Evolutionary conservation across 768 basidiomycete species (phyloP).

Genomic region (Dacryopinax spathularia): DNA sequence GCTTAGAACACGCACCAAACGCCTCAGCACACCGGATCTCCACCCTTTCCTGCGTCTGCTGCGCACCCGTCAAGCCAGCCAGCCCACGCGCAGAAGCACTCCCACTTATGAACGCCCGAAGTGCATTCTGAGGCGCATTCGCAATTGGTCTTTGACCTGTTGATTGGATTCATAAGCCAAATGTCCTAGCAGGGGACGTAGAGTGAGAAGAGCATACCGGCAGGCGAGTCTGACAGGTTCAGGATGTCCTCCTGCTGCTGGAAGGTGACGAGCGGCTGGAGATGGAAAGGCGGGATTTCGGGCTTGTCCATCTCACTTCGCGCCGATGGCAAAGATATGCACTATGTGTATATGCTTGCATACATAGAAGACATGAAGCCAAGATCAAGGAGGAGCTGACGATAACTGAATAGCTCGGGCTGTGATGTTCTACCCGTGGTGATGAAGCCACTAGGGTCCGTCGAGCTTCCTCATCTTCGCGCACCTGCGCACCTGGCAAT

Average conservation of each 20-base stretch:
- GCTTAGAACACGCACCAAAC: conserved; percentile 31
- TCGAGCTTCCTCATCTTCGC: too few relatives aligned
- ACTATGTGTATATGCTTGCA: too few relatives aligned
- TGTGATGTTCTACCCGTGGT: too few relatives aligned
- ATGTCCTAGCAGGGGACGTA: background rate
- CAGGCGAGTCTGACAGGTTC: conserved; percentile 6
- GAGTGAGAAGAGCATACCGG: background rate
- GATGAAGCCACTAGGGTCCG: too few relatives aligned
- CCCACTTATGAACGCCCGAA: background rate
- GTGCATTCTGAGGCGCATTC: background rate
- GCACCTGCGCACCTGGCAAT: too few relatives aligned
- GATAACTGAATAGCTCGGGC: too few relatives aligned
- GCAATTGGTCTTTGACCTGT: background rate
- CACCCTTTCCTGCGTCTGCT: background rate
- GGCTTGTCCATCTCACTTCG: conserved; percentile 4
- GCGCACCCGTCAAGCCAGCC: background rate
- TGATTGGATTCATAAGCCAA: background rate
- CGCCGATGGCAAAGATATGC: too few relatives aligned
- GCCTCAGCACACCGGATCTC: conserved; percentile 38
- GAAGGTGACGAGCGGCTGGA: conserved; percentile 32
- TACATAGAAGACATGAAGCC: too few relatives aligned
- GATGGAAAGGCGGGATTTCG: conserved; percentile 48
- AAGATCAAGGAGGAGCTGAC: too few relatives aligned
- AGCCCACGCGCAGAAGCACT: background rate
- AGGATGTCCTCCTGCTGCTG: background rate